Evolutionary conservation across 495 filamentous ascomycete genomes (phyloP).

Genomic region (Hyaloscypha variabilis): DNA sequence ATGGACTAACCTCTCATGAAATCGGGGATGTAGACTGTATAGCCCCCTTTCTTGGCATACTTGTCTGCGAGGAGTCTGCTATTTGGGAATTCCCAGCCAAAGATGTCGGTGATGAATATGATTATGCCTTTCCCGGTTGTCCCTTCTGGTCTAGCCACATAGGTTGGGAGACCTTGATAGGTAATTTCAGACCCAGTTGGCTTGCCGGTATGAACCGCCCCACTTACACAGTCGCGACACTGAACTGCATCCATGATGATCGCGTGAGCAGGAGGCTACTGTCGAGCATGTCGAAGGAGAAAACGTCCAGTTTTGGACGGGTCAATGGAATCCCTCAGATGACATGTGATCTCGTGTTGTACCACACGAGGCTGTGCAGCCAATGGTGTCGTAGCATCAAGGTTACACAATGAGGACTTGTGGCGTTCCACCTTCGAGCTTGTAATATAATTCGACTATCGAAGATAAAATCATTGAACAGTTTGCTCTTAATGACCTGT

Average conservation of each 20-base stretch:
- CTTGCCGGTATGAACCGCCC: not conserved
- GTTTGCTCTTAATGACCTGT: too few species aligned
- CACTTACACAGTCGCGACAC: not conserved
- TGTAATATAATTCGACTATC: too few species aligned
- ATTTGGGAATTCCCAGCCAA: slow-evolving; percentile 61
- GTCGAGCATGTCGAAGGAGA: not conserved
- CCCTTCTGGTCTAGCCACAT: slow-evolving; percentile 43
- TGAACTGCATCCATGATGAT: not conserved
- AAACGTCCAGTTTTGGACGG: not conserved
- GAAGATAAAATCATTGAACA: too few species aligned
- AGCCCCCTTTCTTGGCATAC: slow-evolving; percentile 51
- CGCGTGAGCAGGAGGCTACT: not conserved
- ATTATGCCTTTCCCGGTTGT: slow-evolving; percentile 45
- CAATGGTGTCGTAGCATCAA: too few species aligned
- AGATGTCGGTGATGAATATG: slow-evolving; percentile 58
- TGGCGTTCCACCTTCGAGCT: too few species aligned
- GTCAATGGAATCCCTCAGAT: not conserved
- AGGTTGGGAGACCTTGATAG: slow-evolving; percentile 51
- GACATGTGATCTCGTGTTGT: not conserved
- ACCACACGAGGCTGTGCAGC: too few species aligned
- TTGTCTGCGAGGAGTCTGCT: slow-evolving; percentile 53
- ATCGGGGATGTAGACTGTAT: slow-evolving; percentile 57
- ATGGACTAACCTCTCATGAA: slow-evolving; percentile 54
- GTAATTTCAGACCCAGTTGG: slow-evolving; percentile 29
- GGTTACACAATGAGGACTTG: too few species aligned